Evolutionary conservation across 179 eudicot species (phyloP), one percentile per base, ranked within the genome.

Genomic region (Nepenthes alata): DNA sequence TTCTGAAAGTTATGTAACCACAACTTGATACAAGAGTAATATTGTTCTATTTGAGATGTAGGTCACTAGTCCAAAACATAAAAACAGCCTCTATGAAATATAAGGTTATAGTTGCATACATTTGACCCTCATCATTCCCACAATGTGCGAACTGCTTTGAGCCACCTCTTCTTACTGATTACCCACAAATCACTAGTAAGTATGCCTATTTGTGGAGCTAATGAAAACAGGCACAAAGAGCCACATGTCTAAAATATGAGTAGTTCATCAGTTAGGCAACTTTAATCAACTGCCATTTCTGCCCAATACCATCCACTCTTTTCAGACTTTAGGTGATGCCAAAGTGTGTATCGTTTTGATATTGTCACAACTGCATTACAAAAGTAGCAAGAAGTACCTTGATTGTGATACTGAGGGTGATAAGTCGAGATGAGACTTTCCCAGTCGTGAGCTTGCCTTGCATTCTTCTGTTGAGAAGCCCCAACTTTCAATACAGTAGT

Each of bases 401-500:
- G 89, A 72, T 87, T 93, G 37, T 85, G 90, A 77, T 93, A 93
- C 59, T 78, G 86, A 59, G 95, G 97, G 39, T 84, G 85, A 57
- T 74, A 82, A 25, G 72, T 68, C 58, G 88, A 74, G 53, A 91
- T 77, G 36, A 89, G 75, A 58, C 74, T 77, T 73, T 87, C 95
- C 83, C 81, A 76, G 64, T 85, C 95, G 49, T 74, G 78, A 60
- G 55, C 59, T 13, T 60, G 73, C 67, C 69, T 77, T 60, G 63
- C 58, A 47, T 57, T 67, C 34, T 69, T 74, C 34, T 75, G 76
- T 38, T 77, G 75, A 13, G 72, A 13, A 55, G 38, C 64, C 55
- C 70, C 77, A 35, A 39, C 71, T 77, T 80, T 78, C 3, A 79
- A 70, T 47, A 75, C 77, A 41, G 66, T 79, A 37, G 63, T 81